Conservation (phyloP, 805 yeast species). For the Candida nemodendra region DNA sequence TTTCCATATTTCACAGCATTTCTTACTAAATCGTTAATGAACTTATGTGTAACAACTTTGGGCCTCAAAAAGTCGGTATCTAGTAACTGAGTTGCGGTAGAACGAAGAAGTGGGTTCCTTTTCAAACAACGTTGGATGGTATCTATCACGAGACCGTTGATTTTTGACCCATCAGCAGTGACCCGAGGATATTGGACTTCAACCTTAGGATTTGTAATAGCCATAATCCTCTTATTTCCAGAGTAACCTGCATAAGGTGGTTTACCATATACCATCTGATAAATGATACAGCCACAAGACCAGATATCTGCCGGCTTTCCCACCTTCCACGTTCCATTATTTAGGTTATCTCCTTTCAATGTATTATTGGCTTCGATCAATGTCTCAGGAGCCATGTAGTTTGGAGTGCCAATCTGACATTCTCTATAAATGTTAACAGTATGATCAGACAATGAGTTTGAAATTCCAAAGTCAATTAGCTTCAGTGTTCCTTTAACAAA, state of each 20-base stretch:
- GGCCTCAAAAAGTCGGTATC: conserved; percentile 70
- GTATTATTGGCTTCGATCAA: conserved; percentile 55
- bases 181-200: conserved; percentile 62
- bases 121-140: conserved; percentile 69
- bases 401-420: conserved; percentile 92
- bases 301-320: conserved; percentile 96
- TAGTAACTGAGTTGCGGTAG: conserved; percentile 62
- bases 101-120: conserved; percentile 67
- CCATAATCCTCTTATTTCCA: conserved; percentile 75
- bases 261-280: conserved; percentile 91
- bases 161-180: conserved; percentile 19
- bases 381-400: conserved; percentile 98
- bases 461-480: conserved; percentile 92
- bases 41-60: conserved; percentile 62
- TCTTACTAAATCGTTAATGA: conserved; percentile 67
- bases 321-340: conserved; percentile 58
- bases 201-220: conserved; percentile 83
- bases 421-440: conserved; percentile 88
- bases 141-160: conserved; percentile 49
- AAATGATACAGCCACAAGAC: conserved; percentile 96
- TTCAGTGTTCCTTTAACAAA: conserved; percentile 82
- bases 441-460: conserved; percentile 92
- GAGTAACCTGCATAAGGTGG: conserved; percentile 85
- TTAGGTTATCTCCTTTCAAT: conserved; percentile 25
- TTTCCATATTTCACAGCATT: conserved; percentile 77